Base-by-base conservation (phyloP, 306 rosid genomes). In the Pachyrhizus erosus region DNA sequence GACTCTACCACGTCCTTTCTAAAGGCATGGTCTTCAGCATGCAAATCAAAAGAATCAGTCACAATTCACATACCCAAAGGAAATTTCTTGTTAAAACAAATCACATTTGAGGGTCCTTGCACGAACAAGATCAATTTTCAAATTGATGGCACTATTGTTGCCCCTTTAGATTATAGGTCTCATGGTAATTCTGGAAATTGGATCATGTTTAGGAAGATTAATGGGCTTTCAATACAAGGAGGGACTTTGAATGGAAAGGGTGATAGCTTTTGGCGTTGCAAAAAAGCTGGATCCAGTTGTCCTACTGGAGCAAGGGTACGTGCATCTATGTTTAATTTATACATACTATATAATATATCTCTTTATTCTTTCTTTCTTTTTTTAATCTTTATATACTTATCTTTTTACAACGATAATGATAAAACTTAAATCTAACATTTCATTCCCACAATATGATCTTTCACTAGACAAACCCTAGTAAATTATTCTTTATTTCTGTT, bases 271-370 rank as follows among this genome's bases (percentile, higher is more conserved):
- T 87, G 89, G 89, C 40, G 10, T 26, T 87, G 89, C 21, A 83
- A 37, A 71, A 83, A 15, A 66, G 52, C 70, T 54, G 78, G 68
- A 13, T 43, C 6, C 1, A 80, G 2, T 45, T 87, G 89, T 57
- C 83, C 87, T 55, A 9, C 13, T 3, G 87, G 85, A 76, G 87
- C 85, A 58, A 70, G 89, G 80, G 89, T 86, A 80, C 62, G 87
- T 75, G 1, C 65, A 18, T n/a, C 15, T 34, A 23, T 20, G 0
- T 3, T 55, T 55, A 2, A 18, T 52, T n/a, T 11, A 43, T 3
- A 11, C 9, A 43, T 43, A 0, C 1, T 43, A 3, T 29, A 29
- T 14, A 34, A 13, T 13, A 48, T 48, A 48, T 1, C 26, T 52
- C 10, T 52, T n/a, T 52, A n/a, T 37, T 37, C 13, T 18, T 18